phyloP scores from a whole-genome alignment of 371 early-diverging fungal species.

The Batkoa obscura region DNA sequence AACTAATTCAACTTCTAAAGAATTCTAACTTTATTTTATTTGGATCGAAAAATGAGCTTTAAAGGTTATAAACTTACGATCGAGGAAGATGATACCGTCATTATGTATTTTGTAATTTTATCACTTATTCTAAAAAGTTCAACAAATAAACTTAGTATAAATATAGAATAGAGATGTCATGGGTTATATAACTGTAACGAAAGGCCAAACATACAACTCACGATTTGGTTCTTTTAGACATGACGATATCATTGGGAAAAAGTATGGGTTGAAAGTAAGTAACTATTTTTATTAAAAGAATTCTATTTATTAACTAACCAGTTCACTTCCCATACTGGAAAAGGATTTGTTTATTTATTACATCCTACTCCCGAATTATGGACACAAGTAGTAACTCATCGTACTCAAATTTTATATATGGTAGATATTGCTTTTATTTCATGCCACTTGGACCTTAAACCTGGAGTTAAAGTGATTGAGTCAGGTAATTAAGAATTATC shows the following conservation, averaged over 20 bases:
- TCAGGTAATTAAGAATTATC: slow-evolving; percentile 29
- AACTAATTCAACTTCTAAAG: no score
- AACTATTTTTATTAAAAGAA: neutral
- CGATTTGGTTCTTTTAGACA: slow-evolving; percentile 59
- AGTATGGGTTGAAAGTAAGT: slow-evolving; percentile 57
- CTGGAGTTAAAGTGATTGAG: slow-evolving; percentile 74
- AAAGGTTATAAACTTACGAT: slow-evolving; percentile 16
- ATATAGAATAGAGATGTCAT: slow-evolving; percentile 13
- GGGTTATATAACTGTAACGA: slow-evolving; percentile 16
- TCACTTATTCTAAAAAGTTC: no score
- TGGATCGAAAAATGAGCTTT: neutral
- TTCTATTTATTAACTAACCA: neutral
- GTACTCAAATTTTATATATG: slow-evolving; percentile 88
- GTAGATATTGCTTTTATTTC: slow-evolving; percentile 84
- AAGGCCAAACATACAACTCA: slow-evolving; percentile 40
- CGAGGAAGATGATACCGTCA: slow-evolving; percentile 34
- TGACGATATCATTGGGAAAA: slow-evolving; percentile 63
- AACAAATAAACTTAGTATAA: neutral
- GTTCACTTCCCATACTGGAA: slow-evolving; percentile 44
- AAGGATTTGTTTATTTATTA: slow-evolving; percentile 68
- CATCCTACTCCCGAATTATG: slow-evolving; percentile 91
- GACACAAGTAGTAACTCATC: slow-evolving; percentile 79
- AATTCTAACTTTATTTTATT: no score
- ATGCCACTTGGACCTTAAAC: slow-evolving; percentile 54
- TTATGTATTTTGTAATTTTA: slow-evolving; percentile 29